Evolutionary conservation across 202 grass and related monocot species (phyloP).

Genomic region (Alloteropsis angusta): DNA sequence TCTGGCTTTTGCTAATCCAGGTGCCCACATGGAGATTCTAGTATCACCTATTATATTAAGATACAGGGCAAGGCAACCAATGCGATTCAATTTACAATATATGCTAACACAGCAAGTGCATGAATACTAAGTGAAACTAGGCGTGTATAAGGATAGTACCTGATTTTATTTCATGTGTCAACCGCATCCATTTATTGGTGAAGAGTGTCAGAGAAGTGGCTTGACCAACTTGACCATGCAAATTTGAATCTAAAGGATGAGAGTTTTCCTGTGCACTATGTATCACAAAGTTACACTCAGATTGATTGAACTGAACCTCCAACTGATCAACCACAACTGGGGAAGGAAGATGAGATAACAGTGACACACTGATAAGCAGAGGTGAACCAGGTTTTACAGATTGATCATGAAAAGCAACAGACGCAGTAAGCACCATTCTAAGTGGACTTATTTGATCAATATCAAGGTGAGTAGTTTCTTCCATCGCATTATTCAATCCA

Average conservation of each 20-base stretch:
- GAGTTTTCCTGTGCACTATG: conserved; percentile 41
- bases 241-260: conserved; percentile 19
- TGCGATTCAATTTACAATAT: background rate
- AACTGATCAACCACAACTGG: conserved; percentile 60
- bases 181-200: conserved; percentile 74
- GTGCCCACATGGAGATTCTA: background rate
- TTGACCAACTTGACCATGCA: conserved; percentile 24
- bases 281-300: conserved; percentile 76
- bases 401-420: conserved; percentile 87
- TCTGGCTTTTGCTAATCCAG: background rate
- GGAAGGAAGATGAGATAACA: conserved; percentile 79
- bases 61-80: background rate
- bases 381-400: conserved; percentile 74
- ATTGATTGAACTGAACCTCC: conserved; percentile 88
- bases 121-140: conserved; percentile 15
- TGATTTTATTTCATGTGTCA: conserved; percentile 81
- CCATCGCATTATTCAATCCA: conserved; percentile 27
- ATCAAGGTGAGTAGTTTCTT: conserved; percentile 53
- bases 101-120: background rate
- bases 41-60: background rate
- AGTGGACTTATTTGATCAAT: conserved; percentile 80
- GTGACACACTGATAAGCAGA: conserved; percentile 65
- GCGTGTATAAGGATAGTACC: conserved; percentile 41
- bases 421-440: conserved; percentile 66
- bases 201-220: conserved; percentile 45